Base-by-base conservation (phyloP, 179 eudicot genomes). In the Gypsophila paniculata region DNA sequence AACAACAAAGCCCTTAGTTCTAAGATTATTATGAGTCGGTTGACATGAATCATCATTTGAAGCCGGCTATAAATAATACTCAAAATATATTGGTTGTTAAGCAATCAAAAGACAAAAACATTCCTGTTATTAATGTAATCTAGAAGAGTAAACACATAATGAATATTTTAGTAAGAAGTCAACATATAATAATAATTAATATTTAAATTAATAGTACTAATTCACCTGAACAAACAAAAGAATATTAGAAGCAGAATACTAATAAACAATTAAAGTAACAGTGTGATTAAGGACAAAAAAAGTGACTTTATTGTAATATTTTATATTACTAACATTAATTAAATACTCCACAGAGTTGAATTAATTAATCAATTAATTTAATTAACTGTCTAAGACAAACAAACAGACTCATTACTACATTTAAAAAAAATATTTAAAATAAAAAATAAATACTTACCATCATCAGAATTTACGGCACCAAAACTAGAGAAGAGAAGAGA, bases 391-490 rank as follows among this genome's bases (percentile, higher is more conserved):
- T 68, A 68, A 51, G 44, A 49, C 42, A 68, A 26, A 68, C 46
- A 68, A 22, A 49, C 60, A 68, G 7, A 68, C 60, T 51, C 6
- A 69, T 68, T 49, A 12, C 10, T 6, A 42, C 8, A 42, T 42
- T 8, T n/a, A n/a, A 29, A 55, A 17, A 53, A 18, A 38, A 17
- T 13, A 29, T 25, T 68, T 48, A 22, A 64, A 12, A 38, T 32
- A 11, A 10, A 61, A 22, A 25, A 39, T 21, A 74, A 49, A 38
- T 69, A 65, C 87, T 80, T 71, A 93, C 98, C 97, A 66, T 91
- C 97, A 59, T 86, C 91, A 38, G 91, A 88, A 53, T 71, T 76
- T 55, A 84, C 96, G 34, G 78, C 81, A 65, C 77, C 72, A 70
- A 83, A 70, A 73, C 72, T 52, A 61, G 74, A 79, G 53, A 84